A percentile compares a stretch with the other conserved stretches of the same genome.
phyloP scores from a whole-genome alignment of 352 stramenopile species.

The Globisporangium uncinulatum region DNA sequence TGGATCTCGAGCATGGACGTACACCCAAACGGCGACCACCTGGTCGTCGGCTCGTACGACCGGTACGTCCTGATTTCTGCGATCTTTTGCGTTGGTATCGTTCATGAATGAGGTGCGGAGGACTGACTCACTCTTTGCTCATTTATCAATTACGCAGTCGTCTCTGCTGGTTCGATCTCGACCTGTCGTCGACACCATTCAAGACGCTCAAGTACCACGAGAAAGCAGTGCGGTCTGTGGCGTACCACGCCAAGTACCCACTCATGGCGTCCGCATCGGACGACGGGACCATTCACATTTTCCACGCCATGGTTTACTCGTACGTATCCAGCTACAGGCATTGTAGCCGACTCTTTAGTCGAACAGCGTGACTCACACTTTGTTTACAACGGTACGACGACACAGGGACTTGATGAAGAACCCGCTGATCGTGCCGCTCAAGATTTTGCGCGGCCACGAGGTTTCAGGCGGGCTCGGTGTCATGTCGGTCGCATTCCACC shows the following conservation, averaged over 20 bases:
- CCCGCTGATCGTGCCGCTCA: slow-evolving; percentile 98
- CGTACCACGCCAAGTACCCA: slow-evolving; percentile 95
- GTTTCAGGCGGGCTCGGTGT: slow-evolving; percentile 94
- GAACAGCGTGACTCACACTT: not conserved
- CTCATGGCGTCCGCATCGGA: slow-evolving; percentile 98
- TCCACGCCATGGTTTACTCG: slow-evolving; percentile 99
- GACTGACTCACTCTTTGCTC: not conserved
- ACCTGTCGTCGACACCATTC: slow-evolving; percentile 96
- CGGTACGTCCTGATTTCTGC: slow-evolving; percentile 28
- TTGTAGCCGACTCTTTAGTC: not conserved
- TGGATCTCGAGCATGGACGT: slow-evolving; percentile 99
- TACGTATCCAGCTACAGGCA: slow-evolving; percentile 32
- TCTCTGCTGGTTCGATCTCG: slow-evolving; percentile 99
- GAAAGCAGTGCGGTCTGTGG: slow-evolving; percentile 93
- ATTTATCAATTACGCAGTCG: slow-evolving; percentile 26
- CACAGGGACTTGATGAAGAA: slow-evolving; percentile 97
- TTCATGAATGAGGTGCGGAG: not conserved
- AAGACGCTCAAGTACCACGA: slow-evolving; percentile 99
- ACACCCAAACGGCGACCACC: slow-evolving; percentile 98
- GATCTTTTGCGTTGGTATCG: not conserved
- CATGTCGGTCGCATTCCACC: slow-evolving; percentile 96
- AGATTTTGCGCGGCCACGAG: slow-evolving; percentile 95
- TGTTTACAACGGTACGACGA: slow-evolving; percentile 4
- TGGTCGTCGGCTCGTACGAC: slow-evolving; percentile 98
- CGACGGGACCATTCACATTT: slow-evolving; percentile 98